These are phyloP conservation scores for Carpinus fangiana DNA, from an alignment of 306 rosid genomes.

Conservation along the genomic window DNA sequence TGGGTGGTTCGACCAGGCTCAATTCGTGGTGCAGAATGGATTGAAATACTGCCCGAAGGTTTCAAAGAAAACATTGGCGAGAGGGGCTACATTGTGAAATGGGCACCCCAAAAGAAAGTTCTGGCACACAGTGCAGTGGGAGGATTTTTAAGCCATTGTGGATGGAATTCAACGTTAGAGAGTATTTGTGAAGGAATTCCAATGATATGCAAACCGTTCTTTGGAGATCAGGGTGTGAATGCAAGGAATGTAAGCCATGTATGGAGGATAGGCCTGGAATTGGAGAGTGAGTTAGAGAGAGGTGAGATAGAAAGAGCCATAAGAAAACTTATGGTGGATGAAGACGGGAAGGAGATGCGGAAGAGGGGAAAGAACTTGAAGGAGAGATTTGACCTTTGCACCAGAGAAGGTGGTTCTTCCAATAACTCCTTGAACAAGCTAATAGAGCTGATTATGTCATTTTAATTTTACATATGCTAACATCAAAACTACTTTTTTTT, in stretches of 20 bases:
- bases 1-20: conserved; percentile 39
- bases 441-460: background rate
- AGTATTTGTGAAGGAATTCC: conserved; percentile 46
- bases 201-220: conserved; percentile 38
- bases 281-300: background rate
- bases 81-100: conserved; percentile 39
- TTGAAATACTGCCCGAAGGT: conserved; percentile 18
- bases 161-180: conserved; percentile 51
- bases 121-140: conserved; percentile 39
- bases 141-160: conserved; percentile 53
- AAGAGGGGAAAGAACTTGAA: background rate
- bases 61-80: conserved; percentile 10
- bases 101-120: conserved; percentile 50
- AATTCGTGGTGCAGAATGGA: conserved; percentile 22
- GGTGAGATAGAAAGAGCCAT: background rate
- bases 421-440: background rate
- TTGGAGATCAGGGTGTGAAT: conserved; percentile 46
- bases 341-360: conserved; percentile 6
- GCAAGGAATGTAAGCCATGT: conserved; percentile 36
- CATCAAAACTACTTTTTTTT: too few species aligned
- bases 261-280: conserved; percentile 36
- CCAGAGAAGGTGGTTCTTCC: background rate
- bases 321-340: background rate
- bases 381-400: background rate
- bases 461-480: background rate